These are phyloP conservation scores for Gossypium arboreum DNA, from an alignment of 345 rosid genomes.

Conservation along the genomic window DNA sequence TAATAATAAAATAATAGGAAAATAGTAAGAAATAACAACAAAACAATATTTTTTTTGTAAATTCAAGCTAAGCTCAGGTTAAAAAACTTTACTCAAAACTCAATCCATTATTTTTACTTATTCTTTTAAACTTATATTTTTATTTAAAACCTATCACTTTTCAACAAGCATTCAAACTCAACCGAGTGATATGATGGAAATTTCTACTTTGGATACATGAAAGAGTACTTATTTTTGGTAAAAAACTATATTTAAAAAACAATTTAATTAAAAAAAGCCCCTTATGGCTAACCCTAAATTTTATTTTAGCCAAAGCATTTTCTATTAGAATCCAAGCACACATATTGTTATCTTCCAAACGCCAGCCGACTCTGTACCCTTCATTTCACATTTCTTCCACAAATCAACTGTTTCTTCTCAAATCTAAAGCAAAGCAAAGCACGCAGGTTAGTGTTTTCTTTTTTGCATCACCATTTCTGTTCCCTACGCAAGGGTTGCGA, in stretches of 20 bases:
- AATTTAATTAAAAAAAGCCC: too few species aligned
- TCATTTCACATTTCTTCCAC: neutral
- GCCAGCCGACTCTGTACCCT: neutral
- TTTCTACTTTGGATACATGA: too few species aligned
- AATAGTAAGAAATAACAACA: fast-evolving
- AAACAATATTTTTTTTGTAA: too few species aligned
- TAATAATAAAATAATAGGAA: too few species aligned
- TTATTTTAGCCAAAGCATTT: neutral
- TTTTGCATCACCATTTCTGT: too few species aligned
- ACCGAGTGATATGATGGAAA: fast-evolving
- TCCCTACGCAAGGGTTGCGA: too few species aligned
- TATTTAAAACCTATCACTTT: fast-evolving
- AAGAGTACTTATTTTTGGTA: too few species aligned
- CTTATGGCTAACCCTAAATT: too few species aligned
- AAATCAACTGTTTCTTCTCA: neutral
- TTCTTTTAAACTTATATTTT: too few species aligned
- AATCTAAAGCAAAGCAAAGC: neutral
- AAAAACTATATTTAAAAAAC: too few species aligned
- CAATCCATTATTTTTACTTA: fast-evolving
- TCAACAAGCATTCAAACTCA: fast-evolving
- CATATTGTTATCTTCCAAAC: neutral
- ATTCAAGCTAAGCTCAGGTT: fast-evolving
- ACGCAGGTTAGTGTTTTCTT: too few species aligned
- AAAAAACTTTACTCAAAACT: fast-evolving
- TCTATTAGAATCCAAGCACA: neutral